phyloP scores from a whole-genome alignment of 176 grass and related monocot species.

The Thinopyrum elongatum region DNA sequence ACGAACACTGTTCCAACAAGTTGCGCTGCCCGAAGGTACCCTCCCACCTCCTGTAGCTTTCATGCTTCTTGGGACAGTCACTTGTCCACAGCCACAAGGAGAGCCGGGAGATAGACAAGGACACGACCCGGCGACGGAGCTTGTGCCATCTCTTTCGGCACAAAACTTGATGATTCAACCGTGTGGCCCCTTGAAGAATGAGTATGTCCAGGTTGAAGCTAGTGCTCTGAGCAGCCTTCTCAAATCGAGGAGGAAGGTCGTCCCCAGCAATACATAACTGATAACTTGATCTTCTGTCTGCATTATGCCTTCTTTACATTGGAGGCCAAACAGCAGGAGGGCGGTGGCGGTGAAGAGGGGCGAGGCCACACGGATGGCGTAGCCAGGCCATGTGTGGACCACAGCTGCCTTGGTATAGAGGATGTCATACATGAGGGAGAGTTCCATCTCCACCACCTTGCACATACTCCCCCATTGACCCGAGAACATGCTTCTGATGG shows the following conservation, averaged over 20 bases:
- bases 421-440: slow-evolving; percentile 42
- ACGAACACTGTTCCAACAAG: neutral
- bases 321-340: neutral
- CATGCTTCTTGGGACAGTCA: neutral
- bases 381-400: slow-evolving; percentile 5
- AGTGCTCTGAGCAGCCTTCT: neutral
- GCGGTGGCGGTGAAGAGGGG: neutral
- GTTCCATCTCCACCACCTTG: slow-evolving; percentile 24
- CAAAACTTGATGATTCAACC: neutral
- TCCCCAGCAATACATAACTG: slow-evolving; percentile 28
- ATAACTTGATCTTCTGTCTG: slow-evolving; percentile 7
- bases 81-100: too few relatives aligned
- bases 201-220: neutral
- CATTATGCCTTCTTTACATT: neutral
- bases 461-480: neutral
- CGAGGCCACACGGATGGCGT: slow-evolving; percentile 10
- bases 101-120: neutral
- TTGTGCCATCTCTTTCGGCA: neutral
- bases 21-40: neutral
- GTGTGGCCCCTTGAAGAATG: too few relatives aligned
- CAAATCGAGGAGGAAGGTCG: neutral
- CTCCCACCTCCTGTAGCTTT: neutral
- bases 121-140: neutral
- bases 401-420: slow-evolving; percentile 41
- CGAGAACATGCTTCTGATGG: neutral